Evolutionary conservation across 2,329 filamentous ascomycete species (phyloP).

Genomic region (Raffaelea albimanens): DNA sequence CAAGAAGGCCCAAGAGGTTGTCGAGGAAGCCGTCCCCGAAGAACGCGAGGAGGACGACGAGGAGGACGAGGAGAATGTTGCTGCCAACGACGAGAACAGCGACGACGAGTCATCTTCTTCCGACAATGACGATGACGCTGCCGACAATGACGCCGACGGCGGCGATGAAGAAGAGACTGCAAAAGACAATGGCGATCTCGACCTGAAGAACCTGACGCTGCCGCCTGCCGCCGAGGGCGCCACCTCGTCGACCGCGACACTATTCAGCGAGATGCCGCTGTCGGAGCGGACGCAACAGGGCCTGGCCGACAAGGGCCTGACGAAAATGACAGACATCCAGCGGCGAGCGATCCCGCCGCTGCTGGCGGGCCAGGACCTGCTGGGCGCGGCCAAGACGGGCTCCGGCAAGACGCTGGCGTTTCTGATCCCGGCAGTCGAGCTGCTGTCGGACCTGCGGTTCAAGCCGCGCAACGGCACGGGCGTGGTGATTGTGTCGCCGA

Average conservation of each 20-base stretch:
- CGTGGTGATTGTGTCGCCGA: conserved; percentile 86
- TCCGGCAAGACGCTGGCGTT: conserved; percentile 95
- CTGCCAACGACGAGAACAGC: conserved; percentile 7
- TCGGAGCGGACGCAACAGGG: conserved; percentile 84
- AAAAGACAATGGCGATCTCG: too few relatives aligned
- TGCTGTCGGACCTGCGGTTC: conserved; percentile 81
- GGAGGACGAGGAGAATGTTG: conserved; percentile 8
- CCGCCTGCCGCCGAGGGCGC: conserved; percentile 48
- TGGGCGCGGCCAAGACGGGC: conserved; percentile 85
- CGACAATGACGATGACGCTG: conserved; percentile 19
- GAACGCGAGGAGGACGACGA: conserved; percentile 3
- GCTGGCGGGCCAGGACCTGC: conserved; percentile 77
- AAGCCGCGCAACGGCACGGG: conserved; percentile 92
- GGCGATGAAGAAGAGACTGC: too few relatives aligned
- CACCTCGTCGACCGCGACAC: conserved; percentile 36
- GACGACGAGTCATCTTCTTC: conserved; percentile 14
- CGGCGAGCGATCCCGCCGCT: conserved; percentile 77
- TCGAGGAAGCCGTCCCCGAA: neutral
- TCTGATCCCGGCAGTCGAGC: conserved; percentile 87
- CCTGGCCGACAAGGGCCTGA: conserved; percentile 84
- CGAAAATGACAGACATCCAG: conserved; percentile 94
- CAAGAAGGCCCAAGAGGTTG: neutral
- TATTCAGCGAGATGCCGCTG: conserved; percentile 74
- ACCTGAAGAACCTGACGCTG: conserved; percentile 29
- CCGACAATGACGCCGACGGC: conserved; percentile 22